Conservation (phyloP, 2,329 filamentous ascomycete species). For the Alternaria ethzedia region DNA sequence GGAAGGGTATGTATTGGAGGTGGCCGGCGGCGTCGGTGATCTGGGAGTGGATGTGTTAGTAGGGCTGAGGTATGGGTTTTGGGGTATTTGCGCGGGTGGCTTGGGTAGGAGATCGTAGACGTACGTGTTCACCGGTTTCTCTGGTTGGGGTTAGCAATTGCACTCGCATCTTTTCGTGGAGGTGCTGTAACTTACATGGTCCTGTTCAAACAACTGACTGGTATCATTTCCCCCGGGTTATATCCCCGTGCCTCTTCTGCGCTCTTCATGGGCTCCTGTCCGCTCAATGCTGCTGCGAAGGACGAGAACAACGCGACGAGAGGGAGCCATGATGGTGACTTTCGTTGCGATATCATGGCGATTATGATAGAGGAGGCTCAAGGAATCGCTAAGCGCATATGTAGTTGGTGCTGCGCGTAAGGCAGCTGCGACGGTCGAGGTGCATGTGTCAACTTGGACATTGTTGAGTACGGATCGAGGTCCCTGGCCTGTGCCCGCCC, state of each 20-base stretch:
- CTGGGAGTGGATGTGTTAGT: conserved; percentile 22
- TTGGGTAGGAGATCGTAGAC: conserved; percentile 15
- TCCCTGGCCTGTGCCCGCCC: conserved; percentile 10
- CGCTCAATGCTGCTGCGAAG: conserved; percentile 49
- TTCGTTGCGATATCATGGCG: neutral
- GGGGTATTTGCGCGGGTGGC: neutral
- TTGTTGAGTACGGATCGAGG: conserved; percentile 4
- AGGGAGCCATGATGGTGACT: conserved; percentile 21
- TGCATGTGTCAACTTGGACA: conserved; percentile 14
- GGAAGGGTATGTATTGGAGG: conserved; percentile 91
- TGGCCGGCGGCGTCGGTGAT: conserved; percentile 81
- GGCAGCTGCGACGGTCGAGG: conserved; percentile 3
- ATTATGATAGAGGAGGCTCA: neutral
- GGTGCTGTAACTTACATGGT: conserved; percentile 52
- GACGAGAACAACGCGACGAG: conserved; percentile 34
- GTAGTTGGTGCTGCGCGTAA: neutral
- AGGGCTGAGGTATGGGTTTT: neutral
- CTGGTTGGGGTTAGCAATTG: conserved; percentile 53
- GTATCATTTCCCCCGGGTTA: conserved; percentile 57
- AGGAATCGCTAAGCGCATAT: neutral
- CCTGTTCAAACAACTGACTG: conserved; percentile 59
- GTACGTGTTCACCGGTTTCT: conserved; percentile 82
- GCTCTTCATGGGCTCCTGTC: conserved; percentile 50
- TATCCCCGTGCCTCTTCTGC: conserved; percentile 51
- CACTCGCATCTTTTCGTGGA: neutral